Base-by-base conservation (phyloP, 495 filamentous ascomycete genomes). In the Lasiosphaeris hirsuta region DNA sequence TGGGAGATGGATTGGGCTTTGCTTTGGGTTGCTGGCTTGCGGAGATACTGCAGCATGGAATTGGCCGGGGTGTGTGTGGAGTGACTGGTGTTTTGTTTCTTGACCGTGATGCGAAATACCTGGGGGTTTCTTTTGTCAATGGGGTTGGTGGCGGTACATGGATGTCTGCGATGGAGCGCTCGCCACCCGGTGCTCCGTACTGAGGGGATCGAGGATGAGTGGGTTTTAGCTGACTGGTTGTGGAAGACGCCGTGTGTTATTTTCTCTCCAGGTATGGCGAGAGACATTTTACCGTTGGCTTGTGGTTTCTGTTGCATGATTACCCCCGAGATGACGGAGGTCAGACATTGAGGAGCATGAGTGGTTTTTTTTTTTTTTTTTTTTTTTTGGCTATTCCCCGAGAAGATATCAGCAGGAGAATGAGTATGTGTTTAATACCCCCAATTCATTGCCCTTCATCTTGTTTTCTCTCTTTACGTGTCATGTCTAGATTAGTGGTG, bases 321-420 rank as follows among this genome's bases (percentile, higher is more conserved):
- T 33, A 23, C 37, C 30, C 30, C 30, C 14, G 19, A 57, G 45
- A 51, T 34, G 46, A 46, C 4, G 34, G 35, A 46, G 41, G 53
- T 30, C 23, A 30, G 53, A 23, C 41, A 47, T 13, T 30, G 46
- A 19, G 42, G 42, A 19, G 39, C n/a, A 9, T 18, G 53, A n/a
- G 39, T 19, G 46, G 51, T 44, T 54, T 19, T 54, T 17, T 43
- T 53, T 53, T 35, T 14, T 8, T 17, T 53, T 36, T 53, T 14
- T 18, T 18, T 41, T 23, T 40, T 36, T 41, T 14, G 51, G 23
- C 9, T 33, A 23, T 7, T 10, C 13, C 6, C 17, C 9, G 43
- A 15, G 43, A 19, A 46, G 43, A 46, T 17, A 23, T 8, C 30
- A 17, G 43, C 23, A 46, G 43, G 43, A 23, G 43, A 36, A 49